Evolutionary conservation across 148 eudicot genomes (phyloP), one percentile per base, ranked within the genome.

Genomic region (Chenopodium berlandieri): DNA sequence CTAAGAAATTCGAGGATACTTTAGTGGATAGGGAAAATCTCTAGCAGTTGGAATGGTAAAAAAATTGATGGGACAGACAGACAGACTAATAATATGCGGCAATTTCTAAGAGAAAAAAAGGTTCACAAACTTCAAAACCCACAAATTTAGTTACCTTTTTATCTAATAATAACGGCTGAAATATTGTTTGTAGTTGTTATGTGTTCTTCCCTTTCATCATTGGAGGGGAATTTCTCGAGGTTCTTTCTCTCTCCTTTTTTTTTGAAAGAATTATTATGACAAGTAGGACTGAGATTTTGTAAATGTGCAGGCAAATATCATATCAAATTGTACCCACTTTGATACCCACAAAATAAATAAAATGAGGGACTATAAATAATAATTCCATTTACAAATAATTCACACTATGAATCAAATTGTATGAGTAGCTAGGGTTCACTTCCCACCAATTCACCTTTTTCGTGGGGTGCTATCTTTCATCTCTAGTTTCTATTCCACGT

Each of bases 181-280:
- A 76, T 54, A 84, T 75, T 44, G 31, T 75, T 70, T 37, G 7
- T 20, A 9, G 46, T 12, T 22, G 37, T 40, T 40, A 76, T 75
- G 67, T 76, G 73, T 80, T 84, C 86, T 84, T 64, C 56, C 44
- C 27, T 81, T 81, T 81, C 84, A 85, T 85, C 84, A 85, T 85
- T 85, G 79, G 81, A 44, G 27, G 79, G 66, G 79, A 69, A 74
- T 67, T 81, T 84, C 30, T 80, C 81, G 81, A 81, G 82, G 79
- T 80, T 63, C 75, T 73, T 31, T 17, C 4, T 64, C 68, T 78
- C 31, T 62, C 77, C 44, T 5, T 40, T 5, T 37, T 37, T 40
- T 4, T 40, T 4, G 7, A 40, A 40, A 40, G 44, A 40, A 40
- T 40, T 40, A 13, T 47, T 64, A 9, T 20, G 47, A 27, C 40